Evolutionary conservation across 768 basidiomycete species (phyloP).

Genomic region (Mycena leptocephala): DNA sequence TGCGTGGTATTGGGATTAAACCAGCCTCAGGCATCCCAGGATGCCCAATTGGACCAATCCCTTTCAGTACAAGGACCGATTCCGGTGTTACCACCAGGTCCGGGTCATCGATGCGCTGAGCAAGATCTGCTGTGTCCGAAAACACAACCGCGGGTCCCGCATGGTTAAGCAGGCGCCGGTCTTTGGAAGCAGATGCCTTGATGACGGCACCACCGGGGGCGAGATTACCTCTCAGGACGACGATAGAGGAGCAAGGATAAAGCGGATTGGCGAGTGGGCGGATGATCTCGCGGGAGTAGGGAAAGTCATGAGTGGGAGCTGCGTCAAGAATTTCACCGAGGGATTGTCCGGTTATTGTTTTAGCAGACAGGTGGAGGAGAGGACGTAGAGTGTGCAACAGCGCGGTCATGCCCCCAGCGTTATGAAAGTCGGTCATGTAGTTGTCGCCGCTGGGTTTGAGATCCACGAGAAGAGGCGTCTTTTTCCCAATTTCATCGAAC

Average conservation of each 20-base stretch:
- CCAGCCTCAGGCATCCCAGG: slow-evolving; percentile 39
- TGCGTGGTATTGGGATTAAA: slow-evolving; percentile 64
- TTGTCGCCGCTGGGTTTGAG: slow-evolving; percentile 72
- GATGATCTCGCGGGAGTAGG: slow-evolving; percentile 68
- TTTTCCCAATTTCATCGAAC: slow-evolving; percentile 36
- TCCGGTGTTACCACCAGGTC: slow-evolving; percentile 34
- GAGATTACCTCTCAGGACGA: slow-evolving; percentile 75
- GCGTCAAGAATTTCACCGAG: slow-evolving; percentile 76
- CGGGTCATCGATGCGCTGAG: slow-evolving; percentile 68
- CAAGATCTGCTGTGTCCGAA: slow-evolving; percentile 56
- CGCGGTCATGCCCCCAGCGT: slow-evolving; percentile 73
- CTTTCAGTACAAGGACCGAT: slow-evolving; percentile 33
- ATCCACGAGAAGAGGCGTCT: slow-evolving; percentile 38
- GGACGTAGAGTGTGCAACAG: slow-evolving; percentile 72
- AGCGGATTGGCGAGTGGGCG: slow-evolving; percentile 70
- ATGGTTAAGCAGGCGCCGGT: slow-evolving; percentile 38
- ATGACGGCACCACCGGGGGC: slow-evolving; percentile 78
- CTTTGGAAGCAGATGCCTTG: slow-evolving; percentile 76
- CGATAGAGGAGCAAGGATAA: slow-evolving; percentile 76
- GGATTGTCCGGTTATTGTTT: slow-evolving; percentile 81
- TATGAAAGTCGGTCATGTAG: slow-evolving; percentile 77
- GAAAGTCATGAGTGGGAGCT: slow-evolving; percentile 66
- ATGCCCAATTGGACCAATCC: slow-evolving; percentile 35
- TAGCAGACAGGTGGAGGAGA: slow-evolving; percentile 67
- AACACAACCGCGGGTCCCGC: slow-evolving; percentile 27